Evolutionary conservation across 148 eudicot species (phyloP).

Genomic region (Amaranthus palmeri): DNA sequence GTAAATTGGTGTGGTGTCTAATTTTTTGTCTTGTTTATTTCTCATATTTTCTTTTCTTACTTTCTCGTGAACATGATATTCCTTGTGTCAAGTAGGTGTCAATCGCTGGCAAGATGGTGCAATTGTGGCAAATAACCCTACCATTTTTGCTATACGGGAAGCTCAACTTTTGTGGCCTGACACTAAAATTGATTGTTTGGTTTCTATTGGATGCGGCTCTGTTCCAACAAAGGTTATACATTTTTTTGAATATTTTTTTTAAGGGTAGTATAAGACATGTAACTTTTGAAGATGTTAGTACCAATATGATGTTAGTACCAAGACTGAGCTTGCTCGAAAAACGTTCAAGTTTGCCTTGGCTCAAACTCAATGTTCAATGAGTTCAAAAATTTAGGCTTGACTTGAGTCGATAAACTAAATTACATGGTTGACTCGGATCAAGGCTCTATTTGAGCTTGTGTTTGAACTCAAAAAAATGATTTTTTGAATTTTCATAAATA

Average conservation of each 20-base stretch:
- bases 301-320: neutral
- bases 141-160: slow-evolving; percentile 92
- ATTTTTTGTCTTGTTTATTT: neutral
- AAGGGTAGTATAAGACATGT: neutral
- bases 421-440: no score
- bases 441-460: no score
- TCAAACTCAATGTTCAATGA: no score
- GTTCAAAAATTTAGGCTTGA: no score
- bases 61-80: slow-evolving; percentile 10
- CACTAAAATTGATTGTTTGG: slow-evolving; percentile 83
- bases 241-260: slow-evolving; percentile 5
- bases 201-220: slow-evolving; percentile 91
- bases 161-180: slow-evolving; percentile 99
- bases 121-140: slow-evolving; percentile 97
- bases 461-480: no score
- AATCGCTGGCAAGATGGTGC: slow-evolving; percentile 99
- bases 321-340: no score
- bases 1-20: slow-evolving; percentile 33
- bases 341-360: no score
- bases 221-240: slow-evolving; percentile 80
- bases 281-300: neutral
- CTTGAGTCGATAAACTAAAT: no score
- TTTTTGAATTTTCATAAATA: no score
- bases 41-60: neutral
- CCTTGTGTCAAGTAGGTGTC: slow-evolving; percentile 40